These are phyloP conservation scores for Ophiocordyceps camponoti-leonardi DNA, from an alignment of 2,329 filamentous ascomycete genomes.

Conservation along the genomic window DNA sequence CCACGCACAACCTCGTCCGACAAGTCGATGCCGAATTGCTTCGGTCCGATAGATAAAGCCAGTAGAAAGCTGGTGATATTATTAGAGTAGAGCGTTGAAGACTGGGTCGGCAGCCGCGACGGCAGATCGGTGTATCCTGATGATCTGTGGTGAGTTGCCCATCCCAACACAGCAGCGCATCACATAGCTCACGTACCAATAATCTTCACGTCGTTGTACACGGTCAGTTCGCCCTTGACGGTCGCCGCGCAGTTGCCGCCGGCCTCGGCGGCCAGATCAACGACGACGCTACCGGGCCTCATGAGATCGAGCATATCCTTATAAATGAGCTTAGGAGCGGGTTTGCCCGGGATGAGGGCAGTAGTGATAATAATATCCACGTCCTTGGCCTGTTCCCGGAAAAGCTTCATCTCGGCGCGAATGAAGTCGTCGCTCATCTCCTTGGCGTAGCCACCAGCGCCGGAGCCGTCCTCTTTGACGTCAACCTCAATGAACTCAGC, in stretches of 20 bases:
- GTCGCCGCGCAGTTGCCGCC: constrained; percentile 82
- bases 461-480: constrained; percentile 67
- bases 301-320: constrained; percentile 66
- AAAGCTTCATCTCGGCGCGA: constrained; percentile 83
- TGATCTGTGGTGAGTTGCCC: not conserved
- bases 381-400: constrained; percentile 71
- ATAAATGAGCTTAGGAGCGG: constrained; percentile 70
- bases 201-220: constrained; percentile 64
- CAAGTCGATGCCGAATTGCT: constrained; percentile 64
- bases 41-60: constrained; percentile 63
- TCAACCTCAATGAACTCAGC: constrained; percentile 84
- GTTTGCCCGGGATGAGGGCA: constrained; percentile 72
- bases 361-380: constrained; percentile 90
- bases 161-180: not conserved
- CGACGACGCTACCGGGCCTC: constrained; percentile 79
- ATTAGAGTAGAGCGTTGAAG: constrained; percentile 81
- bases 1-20: constrained; percentile 75
- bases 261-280: constrained; percentile 75
- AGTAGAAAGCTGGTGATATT: constrained; percentile 82
- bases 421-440: constrained; percentile 92
- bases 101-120: constrained; percentile 72
- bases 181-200: constrained; percentile 41
- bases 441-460: constrained; percentile 76
- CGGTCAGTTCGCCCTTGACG: constrained; percentile 50
- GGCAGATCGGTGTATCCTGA: constrained; percentile 75